Conservation (phyloP, 208 protist species). For the Trypanosoma scelopori region DNA sequence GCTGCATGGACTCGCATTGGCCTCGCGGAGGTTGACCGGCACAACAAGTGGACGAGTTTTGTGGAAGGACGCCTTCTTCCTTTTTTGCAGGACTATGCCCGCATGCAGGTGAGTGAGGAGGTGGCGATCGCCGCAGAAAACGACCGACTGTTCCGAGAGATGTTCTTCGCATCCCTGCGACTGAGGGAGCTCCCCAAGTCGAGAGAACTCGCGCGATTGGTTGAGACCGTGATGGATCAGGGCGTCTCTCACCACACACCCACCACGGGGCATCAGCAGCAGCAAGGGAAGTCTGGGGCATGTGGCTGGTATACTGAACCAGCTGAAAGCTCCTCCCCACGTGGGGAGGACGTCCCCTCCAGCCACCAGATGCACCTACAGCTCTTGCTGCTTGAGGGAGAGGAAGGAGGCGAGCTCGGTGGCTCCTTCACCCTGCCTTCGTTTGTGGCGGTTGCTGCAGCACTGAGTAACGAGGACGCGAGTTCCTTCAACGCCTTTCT, state of each 20-base stretch:
- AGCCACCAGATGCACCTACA: too few relatives aligned
- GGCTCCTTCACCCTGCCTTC: conserved; percentile 13
- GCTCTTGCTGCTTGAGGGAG: too few relatives aligned
- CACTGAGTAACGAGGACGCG: background rate
- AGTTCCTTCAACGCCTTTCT: background rate
- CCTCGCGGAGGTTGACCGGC: conserved; percentile 32
- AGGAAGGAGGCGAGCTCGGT: too few relatives aligned
- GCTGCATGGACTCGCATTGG: conserved; percentile 54
- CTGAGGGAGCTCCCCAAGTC: conserved; percentile 49
- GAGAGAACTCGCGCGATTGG: conserved; percentile 31
- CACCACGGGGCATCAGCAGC: conserved; percentile 2
- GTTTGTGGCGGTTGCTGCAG: conserved; percentile 11
- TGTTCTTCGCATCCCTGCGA: conserved; percentile 43
- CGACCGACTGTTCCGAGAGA: conserved; percentile 48
- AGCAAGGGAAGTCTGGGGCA: too few relatives aligned
- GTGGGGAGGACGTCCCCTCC: too few relatives aligned
- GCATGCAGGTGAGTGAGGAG: conserved; percentile 47
- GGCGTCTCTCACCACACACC: background rate
- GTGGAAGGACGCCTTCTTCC: conserved; percentile 38
- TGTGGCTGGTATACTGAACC: too few relatives aligned
- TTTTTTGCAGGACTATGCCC: conserved; percentile 46
- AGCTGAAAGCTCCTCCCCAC: too few relatives aligned
- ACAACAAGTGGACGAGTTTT: conserved; percentile 44
- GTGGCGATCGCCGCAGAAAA: conserved; percentile 47
- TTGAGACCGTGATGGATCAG: conserved; percentile 28